Evolutionary conservation across 352 stramenopile genomes (phyloP).

Genomic region (Phytophthora fragariae): DNA sequence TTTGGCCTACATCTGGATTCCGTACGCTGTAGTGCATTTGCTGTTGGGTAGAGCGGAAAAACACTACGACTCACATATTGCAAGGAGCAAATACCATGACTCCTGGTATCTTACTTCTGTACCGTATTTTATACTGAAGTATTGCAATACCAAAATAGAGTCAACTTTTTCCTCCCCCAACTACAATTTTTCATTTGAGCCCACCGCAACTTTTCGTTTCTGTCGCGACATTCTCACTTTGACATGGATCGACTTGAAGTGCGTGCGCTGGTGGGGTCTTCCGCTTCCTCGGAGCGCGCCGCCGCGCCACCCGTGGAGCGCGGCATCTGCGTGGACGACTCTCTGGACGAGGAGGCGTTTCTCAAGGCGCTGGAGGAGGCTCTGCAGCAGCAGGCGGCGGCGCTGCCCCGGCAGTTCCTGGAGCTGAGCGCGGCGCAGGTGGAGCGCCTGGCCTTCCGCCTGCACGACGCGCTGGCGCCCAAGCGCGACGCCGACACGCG

Average conservation of each 20-base stretch:
- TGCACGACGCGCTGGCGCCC: slow-evolving; percentile 79
- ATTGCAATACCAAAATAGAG: no score
- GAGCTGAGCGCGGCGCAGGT: slow-evolving; percentile 76
- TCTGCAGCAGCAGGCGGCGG: slow-evolving; percentile 64
- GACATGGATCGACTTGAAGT: slow-evolving; percentile 71
- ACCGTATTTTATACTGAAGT: no score
- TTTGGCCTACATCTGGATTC: no score
- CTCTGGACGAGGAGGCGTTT: slow-evolving; percentile 65
- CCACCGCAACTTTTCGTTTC: background rate
- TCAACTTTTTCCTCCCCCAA: background rate
- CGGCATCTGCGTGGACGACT: slow-evolving; percentile 60
- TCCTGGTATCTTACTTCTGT: no score
- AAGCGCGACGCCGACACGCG: slow-evolving; percentile 71
- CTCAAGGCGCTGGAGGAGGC: slow-evolving; percentile 72
- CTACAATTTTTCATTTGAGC: background rate
- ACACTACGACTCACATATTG: no score
- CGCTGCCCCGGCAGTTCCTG: slow-evolving; percentile 63
- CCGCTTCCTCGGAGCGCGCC: background rate
- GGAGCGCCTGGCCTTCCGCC: slow-evolving; percentile 66
- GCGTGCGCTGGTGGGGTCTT: slow-evolving; percentile 46
- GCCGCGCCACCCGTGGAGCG: background rate
- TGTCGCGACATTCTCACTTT: background rate
- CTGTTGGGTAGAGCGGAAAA: no score
- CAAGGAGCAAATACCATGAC: no score
- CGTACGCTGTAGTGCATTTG: no score